Percentiles rank a stretch among this genome's conserved stretches.
These are phyloP conservation scores for Ceriops decandra DNA, from an alignment of 345 rosid genomes.

Conservation along the genomic window DNA sequence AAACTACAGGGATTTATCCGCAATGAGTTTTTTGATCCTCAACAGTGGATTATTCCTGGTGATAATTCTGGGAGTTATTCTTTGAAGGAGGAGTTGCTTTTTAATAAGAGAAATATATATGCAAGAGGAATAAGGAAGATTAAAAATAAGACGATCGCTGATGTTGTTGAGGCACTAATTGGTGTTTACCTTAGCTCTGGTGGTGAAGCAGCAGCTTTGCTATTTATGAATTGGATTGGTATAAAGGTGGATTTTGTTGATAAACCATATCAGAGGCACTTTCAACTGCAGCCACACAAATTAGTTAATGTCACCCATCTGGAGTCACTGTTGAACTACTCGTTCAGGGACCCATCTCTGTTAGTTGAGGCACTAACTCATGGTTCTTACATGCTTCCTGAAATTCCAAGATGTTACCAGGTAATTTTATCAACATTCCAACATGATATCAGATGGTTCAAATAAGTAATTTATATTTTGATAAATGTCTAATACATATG, in stretches of 20 bases:
- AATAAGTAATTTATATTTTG: too few species aligned
- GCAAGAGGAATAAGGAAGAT: conserved; percentile 38
- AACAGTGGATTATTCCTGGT: conserved; percentile 71
- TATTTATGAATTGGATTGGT: conserved; percentile 71
- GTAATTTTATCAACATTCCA: conserved; percentile 25
- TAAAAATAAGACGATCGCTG: conserved; percentile 66
- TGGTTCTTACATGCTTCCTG: conserved; percentile 90
- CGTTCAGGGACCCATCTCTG: conserved; percentile 56
- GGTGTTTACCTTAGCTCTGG: conserved; percentile 77
- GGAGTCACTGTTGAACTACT: conserved; percentile 55
- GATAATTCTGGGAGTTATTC: conserved; percentile 31
- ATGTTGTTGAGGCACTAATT: conserved; percentile 79
- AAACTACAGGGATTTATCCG: conserved; percentile 72
- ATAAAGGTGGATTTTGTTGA: conserved; percentile 45
- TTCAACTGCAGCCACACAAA: conserved; percentile 33
- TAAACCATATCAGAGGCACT: conserved; percentile 31
- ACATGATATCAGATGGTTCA: too few species aligned
- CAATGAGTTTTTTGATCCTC: conserved; percentile 62
- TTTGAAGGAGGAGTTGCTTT: conserved; percentile 36
- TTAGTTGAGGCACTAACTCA: conserved; percentile 91
- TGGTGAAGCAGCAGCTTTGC: conserved; percentile 59
- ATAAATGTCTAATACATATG: too few species aligned
- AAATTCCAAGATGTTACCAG: conserved; percentile 88
- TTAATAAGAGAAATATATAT: conserved; percentile 41
- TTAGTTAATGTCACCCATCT: conserved; percentile 41